phyloP scores from a whole-genome alignment of 139 green algal species.

The Diplosphaera chodatii region DNA sequence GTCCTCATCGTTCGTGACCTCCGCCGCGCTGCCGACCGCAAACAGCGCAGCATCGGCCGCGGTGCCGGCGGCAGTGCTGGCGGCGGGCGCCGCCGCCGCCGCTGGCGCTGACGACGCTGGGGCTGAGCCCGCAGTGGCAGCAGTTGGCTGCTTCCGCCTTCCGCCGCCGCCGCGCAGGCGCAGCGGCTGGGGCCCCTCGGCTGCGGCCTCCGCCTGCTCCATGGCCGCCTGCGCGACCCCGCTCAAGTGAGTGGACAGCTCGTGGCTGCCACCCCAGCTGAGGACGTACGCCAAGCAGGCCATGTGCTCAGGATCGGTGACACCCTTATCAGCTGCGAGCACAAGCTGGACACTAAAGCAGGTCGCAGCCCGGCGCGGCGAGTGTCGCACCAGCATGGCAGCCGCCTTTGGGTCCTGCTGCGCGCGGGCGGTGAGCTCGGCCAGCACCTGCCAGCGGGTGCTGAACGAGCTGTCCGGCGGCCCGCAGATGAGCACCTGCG shows the following conservation, averaged over 20 bases:
- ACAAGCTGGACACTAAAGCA: too few species aligned
- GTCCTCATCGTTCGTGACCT: slow-evolving; percentile 38
- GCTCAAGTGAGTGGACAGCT: too few species aligned
- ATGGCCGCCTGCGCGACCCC: not conserved
- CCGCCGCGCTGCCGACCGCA: not conserved
- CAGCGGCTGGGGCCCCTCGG: not conserved
- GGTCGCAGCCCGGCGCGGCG: too few species aligned
- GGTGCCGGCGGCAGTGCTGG: too few species aligned
- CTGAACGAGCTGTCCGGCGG: slow-evolving; percentile 11
- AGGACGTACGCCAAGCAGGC: too few species aligned
- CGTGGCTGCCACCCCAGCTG: too few species aligned
- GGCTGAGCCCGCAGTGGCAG: too few species aligned
- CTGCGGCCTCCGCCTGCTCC: not conserved
- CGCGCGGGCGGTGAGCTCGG: slow-evolving; percentile 22
- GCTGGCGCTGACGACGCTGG: too few species aligned
- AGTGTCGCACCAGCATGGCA: slow-evolving; percentile 10
- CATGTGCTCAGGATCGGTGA: too few species aligned
- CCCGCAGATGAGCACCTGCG: slow-evolving; percentile 35
- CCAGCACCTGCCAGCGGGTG: slow-evolving; percentile 22
- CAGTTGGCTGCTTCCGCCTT: too few species aligned
- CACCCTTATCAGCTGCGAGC: too few species aligned
- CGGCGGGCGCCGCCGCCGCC: too few species aligned
- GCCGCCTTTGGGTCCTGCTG: slow-evolving; percentile 16
- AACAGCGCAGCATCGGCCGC: not conserved
- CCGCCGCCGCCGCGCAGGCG: slow-evolving; percentile 8